Evolutionary conservation across 345 rosid genomes (phyloP), one percentile per base, ranked within the genome.

Genomic region (Salix purpurea): DNA sequence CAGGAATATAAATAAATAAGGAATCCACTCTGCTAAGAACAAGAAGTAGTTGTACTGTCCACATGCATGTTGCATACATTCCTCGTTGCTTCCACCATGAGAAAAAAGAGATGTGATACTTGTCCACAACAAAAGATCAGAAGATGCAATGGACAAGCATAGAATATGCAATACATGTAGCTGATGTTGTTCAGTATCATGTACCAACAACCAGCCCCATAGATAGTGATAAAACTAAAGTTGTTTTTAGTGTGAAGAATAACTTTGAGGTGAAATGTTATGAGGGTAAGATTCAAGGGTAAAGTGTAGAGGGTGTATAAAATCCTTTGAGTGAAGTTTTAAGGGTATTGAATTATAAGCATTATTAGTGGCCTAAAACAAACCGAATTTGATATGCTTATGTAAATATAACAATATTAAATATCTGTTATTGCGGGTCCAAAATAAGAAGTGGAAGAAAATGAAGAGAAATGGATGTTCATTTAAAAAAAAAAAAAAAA

Each of bases 1-100:
- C 99, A 34, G 97, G 99, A 62, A 96, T 83, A 82, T 88, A 93
- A 50, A 91, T 77, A 69, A 96, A 96, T 74, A 91, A 80, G 19
- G 88, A 87, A 84, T 93, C 99, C 90, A 89, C 80, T 91, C 90
- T 91, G 88, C 96, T 91, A 77, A 96, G 88, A 79, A 88, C 90
- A 78, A 96, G 84, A 86, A 96, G 92, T 74, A 96, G 85, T 73
- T 92, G 97, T 62, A 92, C 97, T 79, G 89, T 88, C 98, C 98
- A 93, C 94, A 91, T 90, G 88, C 97, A 96, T 65, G 87, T 83
- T 72, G 98, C 99, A 89, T 93, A 93, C 96, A 96, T 96, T 81
- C 98, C 99, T 80, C 97, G 90, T 84, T 96, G 99, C 90, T 96
- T 96, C 99, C 99, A 96, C 50, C 88, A 87, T 36, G 98, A 90